phyloP scores from a whole-genome alignment of 163 green algal species.

The Scenedesmus sp. region DNA sequence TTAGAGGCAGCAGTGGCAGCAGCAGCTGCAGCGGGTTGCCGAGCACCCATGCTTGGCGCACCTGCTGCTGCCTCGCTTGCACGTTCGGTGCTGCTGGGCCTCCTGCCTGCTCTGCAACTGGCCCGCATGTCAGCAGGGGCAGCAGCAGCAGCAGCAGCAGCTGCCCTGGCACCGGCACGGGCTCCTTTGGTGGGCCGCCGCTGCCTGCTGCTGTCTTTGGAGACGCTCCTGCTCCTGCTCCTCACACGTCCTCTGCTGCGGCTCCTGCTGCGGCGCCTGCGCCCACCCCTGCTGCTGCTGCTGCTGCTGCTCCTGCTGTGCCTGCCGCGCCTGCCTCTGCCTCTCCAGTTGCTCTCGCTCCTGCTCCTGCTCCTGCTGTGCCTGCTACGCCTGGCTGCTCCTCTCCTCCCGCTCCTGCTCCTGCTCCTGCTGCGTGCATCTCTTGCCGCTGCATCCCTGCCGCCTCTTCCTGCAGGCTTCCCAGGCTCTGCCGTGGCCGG shows the following conservation, averaged over 20 bases:
- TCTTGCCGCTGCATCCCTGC: background rate
- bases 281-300: background rate
- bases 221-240: constrained; percentile 24
- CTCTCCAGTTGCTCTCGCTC: background rate
- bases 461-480: background rate
- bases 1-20: too few species aligned
- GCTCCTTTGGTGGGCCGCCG: background rate
- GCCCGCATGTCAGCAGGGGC: background rate
- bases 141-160: background rate
- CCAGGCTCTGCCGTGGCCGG: background rate
- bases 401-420: background rate
- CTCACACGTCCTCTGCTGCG: background rate
- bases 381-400: background rate
- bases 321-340: background rate
- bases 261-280: background rate
- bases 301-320: background rate
- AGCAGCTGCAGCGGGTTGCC: background rate
- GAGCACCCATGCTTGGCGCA: background rate
- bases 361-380: background rate
- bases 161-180: background rate
- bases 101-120: background rate
- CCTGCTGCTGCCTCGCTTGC: background rate
- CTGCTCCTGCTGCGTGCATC: background rate
- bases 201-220: background rate
- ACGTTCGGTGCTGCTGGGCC: background rate